Base-by-base conservation (phyloP, 495 filamentous ascomycete genomes). In the Podospora tetraspora region DNA sequence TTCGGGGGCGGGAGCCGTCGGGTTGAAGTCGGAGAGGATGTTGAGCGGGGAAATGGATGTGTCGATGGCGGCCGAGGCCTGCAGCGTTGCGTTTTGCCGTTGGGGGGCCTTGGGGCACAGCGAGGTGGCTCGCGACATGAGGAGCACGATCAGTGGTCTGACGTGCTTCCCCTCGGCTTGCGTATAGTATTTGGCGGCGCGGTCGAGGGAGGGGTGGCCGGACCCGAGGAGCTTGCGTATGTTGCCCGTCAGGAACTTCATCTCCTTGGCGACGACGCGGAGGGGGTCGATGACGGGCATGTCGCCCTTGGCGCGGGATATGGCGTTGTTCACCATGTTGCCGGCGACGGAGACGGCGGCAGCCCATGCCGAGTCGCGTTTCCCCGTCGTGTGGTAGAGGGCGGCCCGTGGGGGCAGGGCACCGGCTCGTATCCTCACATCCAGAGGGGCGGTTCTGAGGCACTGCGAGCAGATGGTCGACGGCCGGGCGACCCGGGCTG, bases 171-270 rank as follows among this genome's bases (percentile, higher is more conserved):
- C 95, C 79, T 97, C 93, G 63, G 90, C 90, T 72, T 91, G 89
- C n/a, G 95, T 97, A 76, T 99, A 99, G 83, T 99, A 98, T 77
- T 98, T 99, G 30, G 96, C 92, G 19, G 96, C 93, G 62, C 90
- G 94, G 74, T 99, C 96, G 57, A 99, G 84, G 22, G 92, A 91
- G 6, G 94, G 96, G 77, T 97, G 94, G 1, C 94, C 93, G 0
- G 94, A 96, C 6, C 94, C 94, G 23, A 97, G 82, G 29, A 97
- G 83, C 75, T 93, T 89, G 61, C 91, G 84, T 75, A 97, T 95
- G 75, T 96, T 96, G 63, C 91, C 91, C 21, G 88, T 96, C 76
- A 97, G 79, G 73, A 94, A 95, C 79, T 96, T 96, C 87, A 97
- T 90, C 80, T 97, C 94, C 80, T 96, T 96, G 62, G 91, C 93